phyloP scores from a whole-genome alignment of 169 alveolate genomes.

The Ichthyophthirius multifiliis region DNA sequence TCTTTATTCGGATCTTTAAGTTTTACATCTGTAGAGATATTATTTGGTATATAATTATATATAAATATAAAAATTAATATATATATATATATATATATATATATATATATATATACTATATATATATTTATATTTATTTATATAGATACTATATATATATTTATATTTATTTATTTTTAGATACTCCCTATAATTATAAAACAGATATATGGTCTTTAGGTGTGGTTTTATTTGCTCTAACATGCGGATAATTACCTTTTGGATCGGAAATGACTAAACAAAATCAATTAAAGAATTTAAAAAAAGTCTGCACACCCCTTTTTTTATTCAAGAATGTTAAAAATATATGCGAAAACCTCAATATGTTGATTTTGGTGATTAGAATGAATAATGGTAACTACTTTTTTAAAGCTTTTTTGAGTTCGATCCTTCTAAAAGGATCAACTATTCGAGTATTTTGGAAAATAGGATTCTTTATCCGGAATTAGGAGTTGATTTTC shows the following conservation, averaged over 20 bases:
- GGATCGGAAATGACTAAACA: slow-evolving; percentile 13
- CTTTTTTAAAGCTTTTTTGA: neutral
- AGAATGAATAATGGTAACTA: neutral
- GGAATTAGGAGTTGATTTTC: neutral
- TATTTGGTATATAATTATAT: slow-evolving; percentile 6
- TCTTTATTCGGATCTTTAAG: slow-evolving; percentile 87
- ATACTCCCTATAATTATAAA: neutral
- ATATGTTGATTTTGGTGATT: neutral
- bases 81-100: too few species aligned
- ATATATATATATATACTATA: too few species aligned
- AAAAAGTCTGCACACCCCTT: neutral
- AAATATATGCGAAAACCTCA: neutral
- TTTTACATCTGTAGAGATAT: slow-evolving; percentile 83
- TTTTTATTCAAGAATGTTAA: neutral
- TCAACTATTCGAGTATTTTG: neutral
- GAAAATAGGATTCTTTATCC: neutral
- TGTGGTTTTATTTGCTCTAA: slow-evolving; percentile 39
- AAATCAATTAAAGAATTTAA: neutral
- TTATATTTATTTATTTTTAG: neutral
- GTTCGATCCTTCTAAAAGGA: neutral
- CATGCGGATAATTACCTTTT: slow-evolving; percentile 36
- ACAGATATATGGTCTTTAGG: slow-evolving; percentile 48
- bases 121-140: too few species aligned
- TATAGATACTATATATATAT: too few species aligned
- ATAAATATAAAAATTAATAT: too few species aligned